Conservation (phyloP, 2,329 filamentous ascomycete genomes). For the Penicillium capsulatum region DNA sequence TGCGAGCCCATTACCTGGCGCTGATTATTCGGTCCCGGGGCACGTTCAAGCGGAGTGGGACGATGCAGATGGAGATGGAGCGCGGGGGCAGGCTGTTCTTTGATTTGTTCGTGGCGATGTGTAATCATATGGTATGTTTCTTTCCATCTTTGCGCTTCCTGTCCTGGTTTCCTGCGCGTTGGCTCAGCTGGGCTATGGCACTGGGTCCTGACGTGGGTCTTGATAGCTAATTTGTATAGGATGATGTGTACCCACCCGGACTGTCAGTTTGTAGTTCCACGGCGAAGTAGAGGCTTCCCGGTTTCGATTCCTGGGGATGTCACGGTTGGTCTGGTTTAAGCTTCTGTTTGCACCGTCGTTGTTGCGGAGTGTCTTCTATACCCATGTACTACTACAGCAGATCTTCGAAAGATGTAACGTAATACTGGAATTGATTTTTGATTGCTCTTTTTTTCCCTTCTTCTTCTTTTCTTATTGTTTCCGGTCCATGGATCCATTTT, state of each 20-base stretch:
- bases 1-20: slow-evolving; percentile 85
- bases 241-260: slow-evolving; percentile 19
- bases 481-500: no score
- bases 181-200: no score
- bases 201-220: no score
- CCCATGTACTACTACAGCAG: slow-evolving; percentile 17
- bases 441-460: no score
- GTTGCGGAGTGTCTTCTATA: no score
- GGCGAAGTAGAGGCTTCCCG: slow-evolving; percentile 1
- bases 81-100: slow-evolving; percentile 85
- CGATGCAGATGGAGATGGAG: slow-evolving; percentile 94
- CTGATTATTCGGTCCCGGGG: slow-evolving; percentile 83
- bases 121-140: slow-evolving; percentile 74
- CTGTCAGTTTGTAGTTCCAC: slow-evolving; percentile 19
- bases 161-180: no score
- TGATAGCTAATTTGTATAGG: slow-evolving; percentile 16
- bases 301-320: background rate
- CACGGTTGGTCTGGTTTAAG: no score
- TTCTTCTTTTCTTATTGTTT: no score
- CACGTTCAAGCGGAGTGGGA: slow-evolving; percentile 89
- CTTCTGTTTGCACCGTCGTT: no score
- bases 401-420: background rate
- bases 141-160: background rate
- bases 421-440: background rate
- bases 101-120: slow-evolving; percentile 87